Conservation (phyloP, 2,329 filamentous ascomycete genomes). For the Xylariaceae sp. region DNA sequence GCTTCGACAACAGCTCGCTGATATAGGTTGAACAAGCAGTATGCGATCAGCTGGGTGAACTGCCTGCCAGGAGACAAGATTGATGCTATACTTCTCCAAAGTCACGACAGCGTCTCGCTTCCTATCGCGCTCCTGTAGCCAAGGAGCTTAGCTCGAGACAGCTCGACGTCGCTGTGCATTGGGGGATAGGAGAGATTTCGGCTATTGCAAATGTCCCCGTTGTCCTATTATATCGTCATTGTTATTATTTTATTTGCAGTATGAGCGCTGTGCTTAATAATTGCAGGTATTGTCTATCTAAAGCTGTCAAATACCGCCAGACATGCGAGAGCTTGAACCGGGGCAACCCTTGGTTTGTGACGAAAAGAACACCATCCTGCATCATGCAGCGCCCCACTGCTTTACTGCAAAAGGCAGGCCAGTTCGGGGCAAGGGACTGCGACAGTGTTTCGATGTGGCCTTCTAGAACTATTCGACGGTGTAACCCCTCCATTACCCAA, state of each 20-base stretch:
- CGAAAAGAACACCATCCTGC: not conserved
- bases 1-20: not conserved
- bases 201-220: not conserved
- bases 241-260: too few species aligned
- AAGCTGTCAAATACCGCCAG: conserved; percentile 1
- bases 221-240: too few species aligned
- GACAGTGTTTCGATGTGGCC: not conserved
- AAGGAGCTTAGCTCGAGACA: conserved; percentile 8
- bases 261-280: not conserved
- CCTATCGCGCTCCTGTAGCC: conserved; percentile 17
- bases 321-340: conserved; percentile 13
- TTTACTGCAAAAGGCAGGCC: not conserved
- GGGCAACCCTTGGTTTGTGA: not conserved
- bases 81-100: not conserved
- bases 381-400: not conserved
- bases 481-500: not conserved
- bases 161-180: not conserved
- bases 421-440: not conserved
- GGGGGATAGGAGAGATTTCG: not conserved
- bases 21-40: not conserved
- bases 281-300: too few species aligned
- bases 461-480: conserved; percentile 12
- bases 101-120: conserved; percentile 17
- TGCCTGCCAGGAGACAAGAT: not conserved
- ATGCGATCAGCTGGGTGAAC: not conserved